These are phyloP conservation scores for Paraphoma sp. DNA, from an alignment of 2,329 filamentous ascomycete species.

Conservation along the genomic window DNA sequence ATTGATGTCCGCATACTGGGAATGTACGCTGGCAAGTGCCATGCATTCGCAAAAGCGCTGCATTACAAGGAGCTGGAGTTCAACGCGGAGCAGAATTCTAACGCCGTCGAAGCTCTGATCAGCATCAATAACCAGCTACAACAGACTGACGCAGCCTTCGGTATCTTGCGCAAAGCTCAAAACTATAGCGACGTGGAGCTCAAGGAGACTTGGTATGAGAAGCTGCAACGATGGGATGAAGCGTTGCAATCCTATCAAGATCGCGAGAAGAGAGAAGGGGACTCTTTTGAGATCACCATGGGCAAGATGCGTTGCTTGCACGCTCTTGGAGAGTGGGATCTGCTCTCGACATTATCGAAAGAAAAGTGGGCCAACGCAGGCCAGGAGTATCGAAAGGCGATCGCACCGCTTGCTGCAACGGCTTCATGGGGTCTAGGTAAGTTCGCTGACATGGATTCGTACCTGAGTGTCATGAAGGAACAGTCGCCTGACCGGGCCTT, in stretches of 20 bases:
- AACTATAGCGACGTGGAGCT: slow-evolving; percentile 95
- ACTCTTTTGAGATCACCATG: slow-evolving; percentile 94
- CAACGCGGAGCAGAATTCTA: slow-evolving; percentile 93
- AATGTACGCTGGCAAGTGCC: slow-evolving; percentile 92
- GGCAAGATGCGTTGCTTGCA: slow-evolving; percentile 99
- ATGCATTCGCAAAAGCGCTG: slow-evolving; percentile 96
- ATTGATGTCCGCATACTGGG: slow-evolving; percentile 96
- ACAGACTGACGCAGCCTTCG: slow-evolving; percentile 97
- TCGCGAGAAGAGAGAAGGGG: slow-evolving; percentile 74
- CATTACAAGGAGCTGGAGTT: slow-evolving; percentile 99
- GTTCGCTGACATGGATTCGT: slow-evolving; percentile 98
- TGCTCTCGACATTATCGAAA: slow-evolving; percentile 84
- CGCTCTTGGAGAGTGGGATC: slow-evolving; percentile 96
- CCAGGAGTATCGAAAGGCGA: slow-evolving; percentile 84
- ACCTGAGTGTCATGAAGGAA: slow-evolving; percentile 92
- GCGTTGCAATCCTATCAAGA: slow-evolving; percentile 90
- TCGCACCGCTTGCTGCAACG: slow-evolving; percentile 91
- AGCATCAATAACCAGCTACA: slow-evolving; percentile 99
- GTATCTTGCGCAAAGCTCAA: slow-evolving; percentile 94
- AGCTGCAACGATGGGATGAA: slow-evolving; percentile 97
- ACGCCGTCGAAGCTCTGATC: slow-evolving; percentile 94
- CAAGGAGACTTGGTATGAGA: slow-evolving; percentile 99
- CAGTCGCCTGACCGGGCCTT: slow-evolving; percentile 94
- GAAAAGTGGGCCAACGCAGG: slow-evolving; percentile 93
- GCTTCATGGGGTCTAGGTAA: slow-evolving; percentile 96